These are phyloP conservation scores for Periconia digitata DNA, from an alignment of 2,329 filamentous ascomycete genomes.

Conservation along the genomic window DNA sequence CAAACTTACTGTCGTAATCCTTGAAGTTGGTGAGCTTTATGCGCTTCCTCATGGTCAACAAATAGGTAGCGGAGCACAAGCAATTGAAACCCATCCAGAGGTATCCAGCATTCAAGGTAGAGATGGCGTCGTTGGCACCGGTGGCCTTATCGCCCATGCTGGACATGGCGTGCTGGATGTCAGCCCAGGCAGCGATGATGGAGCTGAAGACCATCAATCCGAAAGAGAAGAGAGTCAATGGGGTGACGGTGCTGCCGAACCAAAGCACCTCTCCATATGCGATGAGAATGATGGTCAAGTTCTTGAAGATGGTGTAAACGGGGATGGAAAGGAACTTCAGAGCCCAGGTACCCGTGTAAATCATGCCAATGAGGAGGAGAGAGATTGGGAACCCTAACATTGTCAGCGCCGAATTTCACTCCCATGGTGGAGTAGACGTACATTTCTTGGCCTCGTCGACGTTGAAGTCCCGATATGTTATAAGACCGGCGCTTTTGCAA, in stretches of 20 bases:
- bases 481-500: slow-evolving; percentile 79
- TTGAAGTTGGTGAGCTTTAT: slow-evolving; percentile 99
- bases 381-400: slow-evolving; percentile 89
- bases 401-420: slow-evolving; percentile 13
- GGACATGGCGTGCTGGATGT: slow-evolving; percentile 82
- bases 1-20: slow-evolving; percentile 89
- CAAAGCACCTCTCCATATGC: slow-evolving; percentile 97
- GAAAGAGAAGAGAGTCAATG: slow-evolving; percentile 87
- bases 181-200: slow-evolving; percentile 93
- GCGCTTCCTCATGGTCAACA: slow-evolving; percentile 93
- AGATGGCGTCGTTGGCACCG: slow-evolving; percentile 73
- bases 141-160: slow-evolving; percentile 54
- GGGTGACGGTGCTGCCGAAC: slow-evolving; percentile 92
- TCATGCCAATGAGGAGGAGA: slow-evolving; percentile 95
- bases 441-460: slow-evolving; percentile 89
- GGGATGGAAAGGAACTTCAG: slow-evolving; percentile 96
- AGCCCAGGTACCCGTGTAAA: slow-evolving; percentile 95
- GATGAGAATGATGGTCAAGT: slow-evolving; percentile 97
- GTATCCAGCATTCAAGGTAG: slow-evolving; percentile 91
- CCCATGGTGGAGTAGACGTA: slow-evolving; percentile 49
- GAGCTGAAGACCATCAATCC: slow-evolving; percentile 96
- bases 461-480: slow-evolving; percentile 84
- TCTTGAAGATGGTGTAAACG: slow-evolving; percentile 99
- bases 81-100: slow-evolving; percentile 98
- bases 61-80: slow-evolving; percentile 86